Conservation (phyloP, 1,284 basidiomycete genomes). For the Sanguinoderma infundibulare region DNA sequence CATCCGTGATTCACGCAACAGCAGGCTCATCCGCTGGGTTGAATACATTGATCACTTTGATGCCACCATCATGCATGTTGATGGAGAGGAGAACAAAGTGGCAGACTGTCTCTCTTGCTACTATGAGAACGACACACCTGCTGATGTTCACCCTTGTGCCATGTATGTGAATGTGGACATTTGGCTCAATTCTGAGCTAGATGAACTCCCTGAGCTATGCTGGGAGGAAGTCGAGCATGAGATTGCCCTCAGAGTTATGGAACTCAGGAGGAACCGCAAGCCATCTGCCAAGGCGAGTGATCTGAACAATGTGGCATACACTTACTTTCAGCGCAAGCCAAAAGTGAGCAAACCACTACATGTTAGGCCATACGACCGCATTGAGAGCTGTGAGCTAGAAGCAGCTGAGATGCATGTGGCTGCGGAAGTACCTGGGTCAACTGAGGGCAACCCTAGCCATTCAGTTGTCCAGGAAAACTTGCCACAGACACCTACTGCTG, state of each 20-base stretch:
- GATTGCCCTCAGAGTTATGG: background rate
- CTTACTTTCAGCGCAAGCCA: background rate
- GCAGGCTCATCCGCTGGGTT: constrained; percentile 37
- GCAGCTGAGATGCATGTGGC: background rate
- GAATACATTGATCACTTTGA: constrained; percentile 41
- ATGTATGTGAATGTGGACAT: constrained; percentile 36
- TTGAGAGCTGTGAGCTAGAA: background rate
- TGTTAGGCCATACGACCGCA: too few species aligned
- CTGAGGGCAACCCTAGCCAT: too few species aligned
- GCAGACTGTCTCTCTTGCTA: constrained; percentile 40
- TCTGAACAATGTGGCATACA: background rate
- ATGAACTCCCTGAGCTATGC: constrained; percentile 23
- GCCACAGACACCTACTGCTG: too few species aligned
- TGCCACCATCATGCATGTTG: constrained; percentile 36
- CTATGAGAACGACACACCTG: constrained; percentile 32
- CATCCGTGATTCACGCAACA: constrained; percentile 35
- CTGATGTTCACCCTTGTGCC: constrained; percentile 25
- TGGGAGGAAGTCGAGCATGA: constrained; percentile 8
- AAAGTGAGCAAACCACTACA: background rate
- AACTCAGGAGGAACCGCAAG: background rate
- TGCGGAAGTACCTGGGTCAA: too few species aligned
- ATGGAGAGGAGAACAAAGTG: constrained; percentile 38
- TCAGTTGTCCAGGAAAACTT: too few species aligned
- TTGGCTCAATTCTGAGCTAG: constrained; percentile 29
- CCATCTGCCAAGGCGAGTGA: background rate